phyloP scores from a whole-genome alignment of 164 flowering plant genomes.

The Liriodendron chinense region DNA sequence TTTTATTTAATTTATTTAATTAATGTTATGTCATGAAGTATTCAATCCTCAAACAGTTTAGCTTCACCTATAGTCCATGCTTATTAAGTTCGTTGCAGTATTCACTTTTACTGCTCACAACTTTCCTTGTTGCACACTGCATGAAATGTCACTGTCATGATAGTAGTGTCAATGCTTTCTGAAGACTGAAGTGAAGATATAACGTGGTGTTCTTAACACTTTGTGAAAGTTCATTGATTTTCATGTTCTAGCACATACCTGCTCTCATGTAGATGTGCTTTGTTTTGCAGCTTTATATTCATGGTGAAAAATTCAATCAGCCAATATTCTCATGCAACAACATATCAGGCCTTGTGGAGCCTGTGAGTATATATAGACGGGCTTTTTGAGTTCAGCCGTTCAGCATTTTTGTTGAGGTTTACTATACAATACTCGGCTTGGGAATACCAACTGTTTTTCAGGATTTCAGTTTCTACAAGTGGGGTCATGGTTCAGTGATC shows the following conservation, averaged over 20 bases:
- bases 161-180: background rate
- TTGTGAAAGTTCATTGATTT: background rate
- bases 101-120: too few relatives aligned
- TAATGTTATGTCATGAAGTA: too few relatives aligned
- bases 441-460: too few relatives aligned
- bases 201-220: background rate
- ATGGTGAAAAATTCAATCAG: constrained; percentile 80
- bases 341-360: constrained; percentile 93
- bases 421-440: too few relatives aligned
- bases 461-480: background rate
- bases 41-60: too few relatives aligned
- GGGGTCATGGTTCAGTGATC: too few relatives aligned
- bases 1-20: too few relatives aligned
- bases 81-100: too few relatives aligned
- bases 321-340: constrained; percentile 97
- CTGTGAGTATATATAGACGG: constrained; percentile 50
- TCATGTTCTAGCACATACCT: background rate
- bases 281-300: constrained; percentile 65
- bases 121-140: background rate
- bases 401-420: background rate
- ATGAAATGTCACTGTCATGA: background rate
- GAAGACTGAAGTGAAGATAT: background rate
- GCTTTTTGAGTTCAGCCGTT: background rate
- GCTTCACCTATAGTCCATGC: background rate
- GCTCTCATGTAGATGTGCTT: background rate